Percentiles rank a stretch among this genome's conserved stretches.
Conservation (phyloP, 2,329 filamentous ascomycete genomes). For the Pyrenophora tritici-repentis region DNA sequence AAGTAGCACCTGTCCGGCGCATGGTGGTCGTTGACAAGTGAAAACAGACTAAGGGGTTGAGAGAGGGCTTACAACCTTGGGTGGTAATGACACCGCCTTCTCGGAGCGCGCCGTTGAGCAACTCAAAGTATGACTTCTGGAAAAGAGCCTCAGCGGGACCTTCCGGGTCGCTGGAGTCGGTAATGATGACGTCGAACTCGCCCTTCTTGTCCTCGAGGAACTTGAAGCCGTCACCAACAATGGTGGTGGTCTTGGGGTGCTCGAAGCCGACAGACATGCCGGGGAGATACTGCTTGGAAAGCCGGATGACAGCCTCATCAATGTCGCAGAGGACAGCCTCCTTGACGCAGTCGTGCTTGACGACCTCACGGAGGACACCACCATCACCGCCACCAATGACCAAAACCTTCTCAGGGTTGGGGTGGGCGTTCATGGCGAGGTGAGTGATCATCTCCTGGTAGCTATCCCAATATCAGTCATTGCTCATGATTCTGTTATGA, state of each 20-base stretch:
- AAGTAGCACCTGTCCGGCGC: constrained; percentile 21
- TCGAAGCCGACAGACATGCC: constrained; percentile 91
- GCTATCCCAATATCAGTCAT: constrained; percentile 43
- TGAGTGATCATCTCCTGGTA: constrained; percentile 99
- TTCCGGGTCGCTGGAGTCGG: constrained; percentile 96
- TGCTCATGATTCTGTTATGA: neutral
- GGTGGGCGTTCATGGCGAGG: constrained; percentile 97
- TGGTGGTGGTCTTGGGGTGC: constrained; percentile 89
- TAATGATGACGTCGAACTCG: constrained; percentile 99
- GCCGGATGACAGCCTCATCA: constrained; percentile 96
- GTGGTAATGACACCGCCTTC: constrained; percentile 98
- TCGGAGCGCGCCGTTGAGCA: constrained; percentile 84
- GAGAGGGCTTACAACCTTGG: constrained; percentile 97
- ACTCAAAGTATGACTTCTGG: constrained; percentile 98
- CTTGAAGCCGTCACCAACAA: constrained; percentile 98
- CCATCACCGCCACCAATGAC: constrained; percentile 98
- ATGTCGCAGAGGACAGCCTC: constrained; percentile 98
- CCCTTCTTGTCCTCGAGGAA: constrained; percentile 97
- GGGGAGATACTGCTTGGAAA: constrained; percentile 97
- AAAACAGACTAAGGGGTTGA: constrained; percentile 37
- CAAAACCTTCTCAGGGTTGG: constrained; percentile 95
- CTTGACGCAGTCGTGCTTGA: constrained; percentile 98
- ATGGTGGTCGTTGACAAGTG: constrained; percentile 19
- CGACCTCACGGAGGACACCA: constrained; percentile 94
- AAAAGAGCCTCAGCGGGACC: constrained; percentile 95